Conservation (phyloP, 257 asterid species). For the Solanum boliviense region DNA sequence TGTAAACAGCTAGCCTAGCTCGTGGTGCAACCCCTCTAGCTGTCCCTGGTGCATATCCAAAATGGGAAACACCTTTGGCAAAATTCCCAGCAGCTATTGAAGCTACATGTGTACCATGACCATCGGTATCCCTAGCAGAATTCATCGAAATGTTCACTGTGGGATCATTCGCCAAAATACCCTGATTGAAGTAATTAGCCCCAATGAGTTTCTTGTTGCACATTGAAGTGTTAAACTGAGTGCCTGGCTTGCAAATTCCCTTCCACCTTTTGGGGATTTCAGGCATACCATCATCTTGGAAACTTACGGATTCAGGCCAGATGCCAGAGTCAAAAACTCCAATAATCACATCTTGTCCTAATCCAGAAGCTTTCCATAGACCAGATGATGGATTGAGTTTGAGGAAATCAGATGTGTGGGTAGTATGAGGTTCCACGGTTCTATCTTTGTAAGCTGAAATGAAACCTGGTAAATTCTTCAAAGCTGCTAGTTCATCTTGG, state of each 20-base stretch:
- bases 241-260: conserved; percentile 11
- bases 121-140: conserved; percentile 6
- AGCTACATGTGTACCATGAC: conserved; percentile 12
- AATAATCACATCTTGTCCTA: conserved; percentile 4
- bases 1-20: conserved; percentile 7
- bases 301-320: conserved; percentile 11
- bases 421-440: not conserved
- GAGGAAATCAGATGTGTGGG: conserved; percentile 12
- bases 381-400: conserved; percentile 7
- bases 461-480: conserved; percentile 2
- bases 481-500: not conserved
- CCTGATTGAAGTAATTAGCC: conserved; percentile 14
- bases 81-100: conserved; percentile 4
- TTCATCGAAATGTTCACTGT: conserved; percentile 7
- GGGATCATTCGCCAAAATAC: conserved; percentile 8
- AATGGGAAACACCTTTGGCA: conserved; percentile 1
- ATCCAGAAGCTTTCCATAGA: conserved; percentile 4
- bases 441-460: conserved; percentile 7
- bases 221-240: conserved; percentile 13
- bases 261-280: conserved; percentile 14
- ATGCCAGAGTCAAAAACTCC: conserved; percentile 9
- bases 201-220: conserved; percentile 19
- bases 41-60: conserved; percentile 9
- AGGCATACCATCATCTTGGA: conserved; percentile 5
- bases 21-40: conserved; percentile 8